Percentiles rank a stretch among this genome's conserved stretches.
These are phyloP conservation scores for Bryum argenteum DNA, from an alignment of 225 moss, liverwort and hornwort genomes.

Conservation along the genomic window DNA sequence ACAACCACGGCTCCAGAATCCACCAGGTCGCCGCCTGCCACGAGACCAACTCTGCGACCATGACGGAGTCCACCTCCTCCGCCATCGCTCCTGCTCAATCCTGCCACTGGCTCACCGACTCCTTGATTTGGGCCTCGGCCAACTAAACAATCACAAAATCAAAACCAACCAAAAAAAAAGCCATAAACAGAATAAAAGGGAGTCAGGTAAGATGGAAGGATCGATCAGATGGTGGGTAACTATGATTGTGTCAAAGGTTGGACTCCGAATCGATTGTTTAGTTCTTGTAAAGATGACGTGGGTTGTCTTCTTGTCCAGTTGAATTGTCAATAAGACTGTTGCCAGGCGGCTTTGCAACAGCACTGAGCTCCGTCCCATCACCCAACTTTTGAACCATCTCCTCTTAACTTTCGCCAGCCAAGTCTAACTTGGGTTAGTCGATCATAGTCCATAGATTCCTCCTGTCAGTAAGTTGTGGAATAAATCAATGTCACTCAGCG, in stretches of 20 bases:
- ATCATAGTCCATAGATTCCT: slow-evolving; percentile 1
- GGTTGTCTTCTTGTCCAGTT: slow-evolving; percentile 45
- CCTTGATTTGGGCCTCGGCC: slow-evolving; percentile 50
- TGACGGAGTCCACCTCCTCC: neutral
- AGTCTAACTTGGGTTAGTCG: neutral
- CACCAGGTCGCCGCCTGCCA: slow-evolving; percentile 47
- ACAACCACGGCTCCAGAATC: slow-evolving; percentile 37
- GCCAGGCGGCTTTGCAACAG: slow-evolving; percentile 26
- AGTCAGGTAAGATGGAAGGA: neutral
- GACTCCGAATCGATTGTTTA: neutral
- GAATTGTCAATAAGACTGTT: slow-evolving; percentile 38
- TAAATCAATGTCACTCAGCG: slow-evolving; percentile 21
- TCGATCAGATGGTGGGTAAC: neutral
- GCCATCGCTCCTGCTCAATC: neutral
- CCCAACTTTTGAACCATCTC: slow-evolving; percentile 2
- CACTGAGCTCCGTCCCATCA: neutral
- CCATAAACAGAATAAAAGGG: neutral
- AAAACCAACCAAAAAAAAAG: neutral
- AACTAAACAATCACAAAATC: slow-evolving; percentile 8
- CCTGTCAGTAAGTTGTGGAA: slow-evolving; percentile 18
- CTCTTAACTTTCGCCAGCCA: neutral
- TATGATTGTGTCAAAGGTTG: neutral
- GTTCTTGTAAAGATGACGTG: slow-evolving; percentile 44
- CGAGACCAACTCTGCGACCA: neutral
- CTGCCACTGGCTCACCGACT: slow-evolving; percentile 63